A percentile compares a stretch with the other conserved stretches of the same genome.
Evolutionary conservation across 495 filamentous ascomycete genomes (phyloP).

Genomic region (Neurospora sp.): DNA sequence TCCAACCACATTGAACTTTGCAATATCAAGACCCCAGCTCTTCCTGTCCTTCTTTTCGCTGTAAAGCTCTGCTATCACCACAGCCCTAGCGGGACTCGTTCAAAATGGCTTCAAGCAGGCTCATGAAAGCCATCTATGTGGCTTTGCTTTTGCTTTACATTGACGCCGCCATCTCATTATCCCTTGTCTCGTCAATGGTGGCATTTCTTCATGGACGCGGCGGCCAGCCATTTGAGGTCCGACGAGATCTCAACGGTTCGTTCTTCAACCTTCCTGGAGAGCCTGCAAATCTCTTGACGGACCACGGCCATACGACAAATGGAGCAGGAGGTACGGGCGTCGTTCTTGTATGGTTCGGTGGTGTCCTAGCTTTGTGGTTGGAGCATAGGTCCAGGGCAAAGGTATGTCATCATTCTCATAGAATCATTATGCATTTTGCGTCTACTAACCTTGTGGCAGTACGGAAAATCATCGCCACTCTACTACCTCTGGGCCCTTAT

Average conservation of each 20-base stretch:
- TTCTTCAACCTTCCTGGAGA: constrained; percentile 28
- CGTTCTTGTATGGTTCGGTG: constrained; percentile 36
- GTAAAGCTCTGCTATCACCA: neutral
- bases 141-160: constrained; percentile 29
- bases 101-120: neutral
- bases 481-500: constrained; percentile 33
- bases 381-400: constrained; percentile 21
- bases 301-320: constrained; percentile 42
- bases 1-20: neutral
- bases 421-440: neutral
- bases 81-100: neutral
- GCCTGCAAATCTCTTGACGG: constrained; percentile 29
- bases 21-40: neutral
- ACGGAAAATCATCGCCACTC: constrained; percentile 11
- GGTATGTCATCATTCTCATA: neutral
- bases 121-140: constrained; percentile 14
- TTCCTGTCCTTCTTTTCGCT: neutral
- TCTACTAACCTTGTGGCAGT: constrained; percentile 8
- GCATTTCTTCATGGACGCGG: constrained; percentile 33
- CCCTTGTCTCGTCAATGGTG: constrained; percentile 40
- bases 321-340: constrained; percentile 41
- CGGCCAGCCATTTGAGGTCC: constrained; percentile 25
- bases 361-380: constrained; percentile 29
- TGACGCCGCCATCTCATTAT: constrained; percentile 34
- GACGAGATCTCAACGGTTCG: constrained; percentile 13